Conservation (phyloP, 2,329 filamentous ascomycete genomes). For the Aureobasidium mangrovei region DNA sequence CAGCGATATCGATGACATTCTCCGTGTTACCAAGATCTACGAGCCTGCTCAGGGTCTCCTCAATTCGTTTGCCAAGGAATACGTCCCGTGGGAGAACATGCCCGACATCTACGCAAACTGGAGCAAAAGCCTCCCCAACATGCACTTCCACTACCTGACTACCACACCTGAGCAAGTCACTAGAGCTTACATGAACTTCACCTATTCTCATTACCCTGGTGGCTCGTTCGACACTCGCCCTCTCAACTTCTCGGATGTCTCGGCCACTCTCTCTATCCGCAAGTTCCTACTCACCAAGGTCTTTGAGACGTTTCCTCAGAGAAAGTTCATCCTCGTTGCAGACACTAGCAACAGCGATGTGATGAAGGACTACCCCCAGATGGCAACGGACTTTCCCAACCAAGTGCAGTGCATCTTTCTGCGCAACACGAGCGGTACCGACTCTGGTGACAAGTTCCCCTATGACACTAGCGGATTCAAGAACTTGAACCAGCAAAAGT, state of each 20-base stretch:
- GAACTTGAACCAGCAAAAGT: conserved; percentile 53
- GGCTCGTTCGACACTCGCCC: conserved; percentile 71
- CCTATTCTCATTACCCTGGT: conserved; percentile 67
- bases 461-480: conserved; percentile 68
- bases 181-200: conserved; percentile 69
- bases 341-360: conserved; percentile 62
- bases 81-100: conserved; percentile 70
- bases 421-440: conserved; percentile 64
- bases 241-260: conserved; percentile 68
- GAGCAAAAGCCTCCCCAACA: conserved; percentile 54
- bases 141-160: conserved; percentile 75
- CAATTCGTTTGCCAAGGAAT: conserved; percentile 66
- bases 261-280: conserved; percentile 63
- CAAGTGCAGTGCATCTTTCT: conserved; percentile 72
- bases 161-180: conserved; percentile 73
- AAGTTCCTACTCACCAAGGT: conserved; percentile 61
- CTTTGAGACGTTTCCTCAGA: conserved; percentile 64
- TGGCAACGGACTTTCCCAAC: conserved; percentile 57
- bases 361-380: conserved; percentile 36
- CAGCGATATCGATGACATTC: conserved; percentile 72
- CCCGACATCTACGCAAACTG: conserved; percentile 69
- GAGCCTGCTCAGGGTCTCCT: conserved; percentile 63
- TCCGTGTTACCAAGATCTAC: conserved; percentile 75
- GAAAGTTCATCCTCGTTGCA: conserved; percentile 67
- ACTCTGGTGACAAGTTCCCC: conserved; percentile 58